Base-by-base conservation (phyloP, 1,139 yeast genomes). In the Debaryomyces singareniensis region DNA sequence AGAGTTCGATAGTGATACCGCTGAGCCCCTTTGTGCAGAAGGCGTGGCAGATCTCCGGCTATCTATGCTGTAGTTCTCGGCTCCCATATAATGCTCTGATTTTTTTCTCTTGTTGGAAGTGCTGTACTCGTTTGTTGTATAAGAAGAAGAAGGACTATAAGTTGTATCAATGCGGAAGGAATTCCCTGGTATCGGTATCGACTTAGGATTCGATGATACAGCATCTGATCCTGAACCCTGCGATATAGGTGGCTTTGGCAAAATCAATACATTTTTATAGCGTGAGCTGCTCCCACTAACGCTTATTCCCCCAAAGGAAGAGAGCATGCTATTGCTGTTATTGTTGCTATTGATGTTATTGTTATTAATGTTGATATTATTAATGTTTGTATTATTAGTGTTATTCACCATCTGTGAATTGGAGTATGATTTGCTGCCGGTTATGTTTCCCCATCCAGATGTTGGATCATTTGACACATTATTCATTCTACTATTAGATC, bases 241-340 rank as follows among this genome's bases (percentile, higher is more conserved):
- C 21, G n/a, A n/a, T 23, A 13, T 7, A 7, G 35, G 30, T 1
- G 71, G 71, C 45, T 65, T 66, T 5, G 72, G 72, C 24, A 65
- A 45, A 25, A 66, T 67, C 30, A 62, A 48, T n/a, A 66, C 58
- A 36, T 66, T 65, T 40, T 63, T 64, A 33, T 52, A 56, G 33
- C 68, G 40, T 12, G 45, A 35, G 18, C 29, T 32, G 3, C 42
- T 38, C 26, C 27, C 35, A 13, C 21, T 28, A 4, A 25, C 26
- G 5, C 31, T 23, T 13, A 25, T 28, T 14, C 34, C 34, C 1
- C 30, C 29, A 12, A 40, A 33, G 10, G 31, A 16, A 11, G 43
- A 35, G 13, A 30, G 28, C 12, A 35, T 24, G 6, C 35, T 33
- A 16, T 30, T 34, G 13, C 16, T 28, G 14, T 13, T 14, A 5